A percentile compares a stretch with the other conserved stretches of the same genome.
Evolutionary conservation across 129 eudicot species (phyloP).

Genomic region (Cynara cardunculus): DNA sequence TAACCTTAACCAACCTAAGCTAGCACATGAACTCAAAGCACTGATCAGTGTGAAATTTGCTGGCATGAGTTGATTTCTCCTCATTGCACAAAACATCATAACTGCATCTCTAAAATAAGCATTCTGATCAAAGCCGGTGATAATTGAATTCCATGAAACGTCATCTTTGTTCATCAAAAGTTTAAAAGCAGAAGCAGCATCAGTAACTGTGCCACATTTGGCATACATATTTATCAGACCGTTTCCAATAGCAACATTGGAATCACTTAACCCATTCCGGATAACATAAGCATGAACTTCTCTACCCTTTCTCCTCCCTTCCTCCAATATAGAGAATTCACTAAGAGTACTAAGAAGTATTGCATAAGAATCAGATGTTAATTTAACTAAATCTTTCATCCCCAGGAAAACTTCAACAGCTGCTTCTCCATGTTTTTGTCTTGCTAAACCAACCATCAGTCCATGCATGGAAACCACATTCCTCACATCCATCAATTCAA

Average conservation of each 20-base stretch:
- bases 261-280: slow-evolving; percentile 47
- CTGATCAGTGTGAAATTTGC: slow-evolving; percentile 71
- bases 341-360: slow-evolving; percentile 68
- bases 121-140: slow-evolving; percentile 81
- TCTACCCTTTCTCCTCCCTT: slow-evolving; percentile 63
- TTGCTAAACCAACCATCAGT: slow-evolving; percentile 81
- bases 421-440: slow-evolving; percentile 68
- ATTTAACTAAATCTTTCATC: slow-evolving; percentile 47
- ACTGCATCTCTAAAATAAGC: slow-evolving; percentile 52
- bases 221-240: slow-evolving; percentile 83
- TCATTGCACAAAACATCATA: slow-evolving; percentile 55
- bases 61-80: slow-evolving; percentile 41
- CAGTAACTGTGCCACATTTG: slow-evolving; percentile 62
- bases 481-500: slow-evolving; percentile 57
- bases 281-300: slow-evolving; percentile 70
- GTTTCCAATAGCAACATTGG: slow-evolving; percentile 61
- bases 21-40: slow-evolving; percentile 77
- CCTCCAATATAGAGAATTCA: slow-evolving; percentile 45
- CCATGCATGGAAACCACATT: slow-evolving; percentile 83
- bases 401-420: slow-evolving; percentile 56
- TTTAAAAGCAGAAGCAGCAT: slow-evolving; percentile 49
- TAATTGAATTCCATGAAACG: slow-evolving; percentile 80
- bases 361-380: slow-evolving; percentile 65
- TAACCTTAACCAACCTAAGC: slow-evolving; percentile 53
- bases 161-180: slow-evolving; percentile 58